Conservation (phyloP, 1,284 basidiomycete genomes). For the Neotropicomus parvogracilis region DNA sequence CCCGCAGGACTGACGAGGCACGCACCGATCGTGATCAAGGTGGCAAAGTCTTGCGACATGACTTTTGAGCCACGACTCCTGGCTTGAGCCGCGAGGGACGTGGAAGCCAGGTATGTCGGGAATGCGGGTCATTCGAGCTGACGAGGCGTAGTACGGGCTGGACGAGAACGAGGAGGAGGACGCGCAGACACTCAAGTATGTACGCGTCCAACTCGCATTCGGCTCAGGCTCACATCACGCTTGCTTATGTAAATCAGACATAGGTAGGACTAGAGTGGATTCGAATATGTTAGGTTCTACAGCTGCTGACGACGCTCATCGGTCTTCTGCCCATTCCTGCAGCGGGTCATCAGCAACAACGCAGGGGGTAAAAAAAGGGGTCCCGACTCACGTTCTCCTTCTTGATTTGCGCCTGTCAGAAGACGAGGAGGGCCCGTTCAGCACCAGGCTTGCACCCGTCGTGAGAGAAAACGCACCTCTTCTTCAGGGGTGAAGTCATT, state of each 20-base stretch:
- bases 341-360: conserved; percentile 15
- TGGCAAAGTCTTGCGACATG: conserved; percentile 65
- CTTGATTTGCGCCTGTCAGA: conserved; percentile 88
- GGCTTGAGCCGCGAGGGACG: conserved; percentile 52
- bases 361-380: background rate
- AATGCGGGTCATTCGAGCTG: conserved; percentile 42
- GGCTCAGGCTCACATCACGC: too few species aligned
- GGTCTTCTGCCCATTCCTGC: conserved; percentile 88
- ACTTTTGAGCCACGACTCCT: conserved; percentile 59
- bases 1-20: conserved; percentile 7
- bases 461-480: conserved; percentile 57
- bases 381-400: conserved; percentile 87
- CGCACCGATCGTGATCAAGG: conserved; percentile 55
- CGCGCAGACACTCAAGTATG: too few species aligned
- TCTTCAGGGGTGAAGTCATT: conserved; percentile 99
- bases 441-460: conserved; percentile 4
- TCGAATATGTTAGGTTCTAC: conserved; percentile 29
- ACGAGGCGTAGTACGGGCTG: too few species aligned
- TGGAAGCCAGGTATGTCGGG: conserved; percentile 65
- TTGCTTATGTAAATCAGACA: too few species aligned
- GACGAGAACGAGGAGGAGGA: too few species aligned
- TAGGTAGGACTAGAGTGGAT: conserved; percentile 17
- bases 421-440: conserved; percentile 10
- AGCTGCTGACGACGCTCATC: conserved; percentile 43
- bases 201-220: too few species aligned